Evolutionary conservation across 169 alveolate genomes (phyloP), one percentile per base, ranked within the genome.

Genomic region (Plasmodium vivax): DNA sequence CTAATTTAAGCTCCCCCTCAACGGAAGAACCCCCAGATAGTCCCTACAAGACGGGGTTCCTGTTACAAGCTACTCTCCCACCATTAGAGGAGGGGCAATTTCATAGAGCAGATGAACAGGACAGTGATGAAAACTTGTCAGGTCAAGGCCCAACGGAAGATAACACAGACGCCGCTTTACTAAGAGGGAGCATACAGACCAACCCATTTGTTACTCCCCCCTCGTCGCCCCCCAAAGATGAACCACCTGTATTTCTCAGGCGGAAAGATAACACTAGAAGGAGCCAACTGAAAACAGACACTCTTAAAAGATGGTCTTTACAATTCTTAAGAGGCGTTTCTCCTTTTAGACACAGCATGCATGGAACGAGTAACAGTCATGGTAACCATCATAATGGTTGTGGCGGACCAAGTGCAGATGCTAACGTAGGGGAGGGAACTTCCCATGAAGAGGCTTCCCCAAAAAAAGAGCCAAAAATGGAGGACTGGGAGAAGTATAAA

Each of bases 1-100:
- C 72, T 23, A 14, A 16, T 30, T 41, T 43, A 79, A 79, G 84
- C 68, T 79, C 68, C 19, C 38, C 84, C 51, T 79, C 84, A 43
- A 32, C 56, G 5, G 84, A 43, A 10, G 72, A 6, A 14, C 43
- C 56, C 27, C 71, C 23, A n/a, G 84, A 79, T 27, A 62, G 36
- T 62, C 75, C 75, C 43, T 38, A 7, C 14, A 75, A 36, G 0
- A 36, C 12, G 14, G 83, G 14, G n/a, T 75, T 9, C 47, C 10
- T 7, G 14, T 12, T 3, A 19, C 12, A 43, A 30, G 19, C 58
- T 47, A 27, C 43, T 81, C 9, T 81, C 14, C 16, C 23, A 14
- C n/a, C 32, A 62, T 62, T n/a, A 2, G 75, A 7, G 34, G 34
- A 62, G 75, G 75, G 32, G 14, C 34, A 62, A 23, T n/a, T 62